phyloP scores from a whole-genome alignment of 768 basidiomycete genomes.

The Suillus americanus region DNA sequence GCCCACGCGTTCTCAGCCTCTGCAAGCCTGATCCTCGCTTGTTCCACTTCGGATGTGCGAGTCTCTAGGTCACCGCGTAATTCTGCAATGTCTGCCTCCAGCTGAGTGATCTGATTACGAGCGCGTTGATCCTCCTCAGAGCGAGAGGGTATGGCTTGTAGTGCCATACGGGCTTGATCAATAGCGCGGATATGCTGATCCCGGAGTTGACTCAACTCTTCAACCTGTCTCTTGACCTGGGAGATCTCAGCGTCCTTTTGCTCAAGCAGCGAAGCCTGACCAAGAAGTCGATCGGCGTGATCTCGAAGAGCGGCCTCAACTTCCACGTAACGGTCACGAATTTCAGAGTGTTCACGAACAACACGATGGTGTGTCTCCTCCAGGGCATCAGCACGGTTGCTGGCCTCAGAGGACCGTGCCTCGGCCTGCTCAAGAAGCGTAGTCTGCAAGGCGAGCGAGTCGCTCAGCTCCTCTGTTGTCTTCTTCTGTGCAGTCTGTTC shows the following conservation, averaged over 20 bases:
- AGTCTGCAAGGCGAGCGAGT: constrained; percentile 76
- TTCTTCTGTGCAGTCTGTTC: constrained; percentile 69
- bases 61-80: constrained; percentile 81
- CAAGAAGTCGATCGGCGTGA: constrained; percentile 70
- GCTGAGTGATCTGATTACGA: constrained; percentile 61
- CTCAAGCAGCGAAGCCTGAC: constrained; percentile 71
- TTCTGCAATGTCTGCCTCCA: constrained; percentile 79
- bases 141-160: constrained; percentile 73
- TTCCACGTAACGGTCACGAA: constrained; percentile 61
- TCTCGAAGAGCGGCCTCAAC: constrained; percentile 72
- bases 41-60: constrained; percentile 70
- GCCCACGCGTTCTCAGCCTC: constrained; percentile 92
- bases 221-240: constrained; percentile 62
- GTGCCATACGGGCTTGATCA: constrained; percentile 79
- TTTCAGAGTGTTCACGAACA: constrained; percentile 61
- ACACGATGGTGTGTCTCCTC: constrained; percentile 69
- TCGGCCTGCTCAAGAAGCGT: constrained; percentile 78
- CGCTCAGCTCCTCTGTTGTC: constrained; percentile 68
- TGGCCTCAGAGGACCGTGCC: constrained; percentile 70
- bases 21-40: constrained; percentile 58
- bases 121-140: constrained; percentile 76
- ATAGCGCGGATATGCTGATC: constrained; percentile 88
- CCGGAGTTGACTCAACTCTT: constrained; percentile 65
- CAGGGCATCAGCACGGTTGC: constrained; percentile 71
- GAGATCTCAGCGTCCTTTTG: constrained; percentile 79